Percentiles rank a stretch among this genome's conserved stretches.
phyloP scores from a whole-genome alignment of 2,329 filamentous ascomycete genomes.

The Pleurostoma richardsiae region DNA sequence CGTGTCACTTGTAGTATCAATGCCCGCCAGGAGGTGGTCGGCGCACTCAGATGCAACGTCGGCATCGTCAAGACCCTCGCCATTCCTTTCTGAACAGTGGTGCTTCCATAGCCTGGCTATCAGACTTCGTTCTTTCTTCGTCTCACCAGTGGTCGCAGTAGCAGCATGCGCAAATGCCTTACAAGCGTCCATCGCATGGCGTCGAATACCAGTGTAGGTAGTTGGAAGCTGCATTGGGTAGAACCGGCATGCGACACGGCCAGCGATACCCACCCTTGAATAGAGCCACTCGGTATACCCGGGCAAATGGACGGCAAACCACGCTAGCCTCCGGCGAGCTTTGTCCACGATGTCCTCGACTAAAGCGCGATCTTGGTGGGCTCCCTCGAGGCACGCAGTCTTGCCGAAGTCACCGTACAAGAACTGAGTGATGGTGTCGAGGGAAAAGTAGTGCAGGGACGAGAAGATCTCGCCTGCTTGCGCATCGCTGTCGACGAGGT shows the following conservation, averaged over 20 bases:
- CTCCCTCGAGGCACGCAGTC: conserved; percentile 35
- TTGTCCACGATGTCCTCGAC: conserved; percentile 44
- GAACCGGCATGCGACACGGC: conserved; percentile 27
- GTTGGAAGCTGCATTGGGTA: conserved; percentile 44
- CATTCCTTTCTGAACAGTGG: conserved; percentile 16
- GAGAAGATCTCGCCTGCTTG: conserved; percentile 37
- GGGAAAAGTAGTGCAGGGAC: conserved; percentile 45
- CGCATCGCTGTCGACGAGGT: conserved; percentile 29
- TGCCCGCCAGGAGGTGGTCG: conserved; percentile 47
- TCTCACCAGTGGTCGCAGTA: background rate
- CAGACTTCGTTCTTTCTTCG: conserved; percentile 21
- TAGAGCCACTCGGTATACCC: conserved; percentile 43
- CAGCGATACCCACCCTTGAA: conserved; percentile 28
- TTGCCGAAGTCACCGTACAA: conserved; percentile 40
- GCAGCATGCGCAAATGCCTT: no score
- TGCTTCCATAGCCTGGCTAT: conserved; percentile 30
- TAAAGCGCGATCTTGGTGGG: conserved; percentile 28
- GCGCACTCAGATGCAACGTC: conserved; percentile 48
- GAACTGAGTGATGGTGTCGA: conserved; percentile 48
- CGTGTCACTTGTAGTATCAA: conserved; percentile 48
- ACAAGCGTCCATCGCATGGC: conserved; percentile 16
- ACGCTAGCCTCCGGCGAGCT: conserved; percentile 35
- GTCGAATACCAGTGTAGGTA: conserved; percentile 45
- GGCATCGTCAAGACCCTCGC: conserved; percentile 25
- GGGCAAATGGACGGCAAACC: conserved; percentile 42